A percentile compares a stretch with the other conserved stretches of the same genome.
Evolutionary conservation across 371 early-diverging fungal species (phyloP).

Genomic region (Actinomucor elegans): DNA sequence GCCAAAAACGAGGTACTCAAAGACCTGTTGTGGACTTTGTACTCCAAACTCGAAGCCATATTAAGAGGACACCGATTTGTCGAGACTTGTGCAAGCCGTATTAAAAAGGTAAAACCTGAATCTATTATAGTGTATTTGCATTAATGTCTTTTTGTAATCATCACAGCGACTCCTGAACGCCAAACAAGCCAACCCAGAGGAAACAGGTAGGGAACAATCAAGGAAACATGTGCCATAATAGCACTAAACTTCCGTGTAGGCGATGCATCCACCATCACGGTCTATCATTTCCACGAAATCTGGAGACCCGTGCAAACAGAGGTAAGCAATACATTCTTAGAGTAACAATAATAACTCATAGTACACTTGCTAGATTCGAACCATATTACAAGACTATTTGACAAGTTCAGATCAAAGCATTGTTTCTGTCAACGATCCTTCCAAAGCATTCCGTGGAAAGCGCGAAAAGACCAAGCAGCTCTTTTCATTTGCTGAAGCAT

Average conservation of each 20-base stretch:
- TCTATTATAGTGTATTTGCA: neutral
- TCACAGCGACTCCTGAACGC: conserved; percentile 22
- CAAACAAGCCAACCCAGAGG: conserved; percentile 9
- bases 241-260: conserved; percentile 4
- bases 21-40: conserved; percentile 80
- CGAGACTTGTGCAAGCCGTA: conserved; percentile 44
- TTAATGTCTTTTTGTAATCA: neutral
- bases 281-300: conserved; percentile 62
- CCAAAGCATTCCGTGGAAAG: conserved; percentile 12
- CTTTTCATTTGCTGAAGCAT: conserved; percentile 46
- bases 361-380: no score
- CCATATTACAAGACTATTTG: conserved; percentile 72
- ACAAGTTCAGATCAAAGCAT: conserved; percentile 54
- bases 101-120: conserved; percentile 38
- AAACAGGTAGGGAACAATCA: no score
- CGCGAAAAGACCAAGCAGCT: conserved; percentile 38
- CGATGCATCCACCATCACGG: conserved; percentile 22
- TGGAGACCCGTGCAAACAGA: conserved; percentile 71
- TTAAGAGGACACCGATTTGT: conserved; percentile 82
- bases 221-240: no score
- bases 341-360: no score
- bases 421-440: conserved; percentile 24
- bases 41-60: conserved; percentile 80
- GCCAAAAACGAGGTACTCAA: conserved; percentile 72
- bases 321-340: conserved; percentile 35